These are phyloP conservation scores for Colletotrichum caudatum DNA, from an alignment of 2,329 filamentous ascomycete species.

Conservation along the genomic window DNA sequence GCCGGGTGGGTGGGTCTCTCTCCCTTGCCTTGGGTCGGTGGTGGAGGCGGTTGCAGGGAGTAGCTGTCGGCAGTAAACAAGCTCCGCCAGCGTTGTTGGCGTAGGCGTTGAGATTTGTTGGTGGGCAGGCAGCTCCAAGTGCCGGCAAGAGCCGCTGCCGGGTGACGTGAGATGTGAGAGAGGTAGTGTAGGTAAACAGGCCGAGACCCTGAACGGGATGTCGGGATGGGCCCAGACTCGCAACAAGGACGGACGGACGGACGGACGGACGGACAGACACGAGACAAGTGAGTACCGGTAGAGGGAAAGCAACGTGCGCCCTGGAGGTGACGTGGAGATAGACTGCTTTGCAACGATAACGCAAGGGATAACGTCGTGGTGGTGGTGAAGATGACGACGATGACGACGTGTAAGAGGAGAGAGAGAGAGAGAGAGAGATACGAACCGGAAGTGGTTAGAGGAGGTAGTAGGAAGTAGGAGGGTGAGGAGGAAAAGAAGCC, in stretches of 20 bases:
- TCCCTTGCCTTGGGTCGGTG: neutral
- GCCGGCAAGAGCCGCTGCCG: constrained; percentile 20
- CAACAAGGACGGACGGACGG: neutral
- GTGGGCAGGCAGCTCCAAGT: neutral
- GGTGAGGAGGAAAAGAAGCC: neutral
- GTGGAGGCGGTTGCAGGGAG: constrained; percentile 21
- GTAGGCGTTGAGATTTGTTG: constrained; percentile 6
- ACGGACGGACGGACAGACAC: neutral
- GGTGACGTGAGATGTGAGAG: neutral
- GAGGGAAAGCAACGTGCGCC: neutral
- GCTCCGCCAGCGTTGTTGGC: constrained; percentile 13
- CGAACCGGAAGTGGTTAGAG: neutral
- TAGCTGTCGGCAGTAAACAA: constrained; percentile 29
- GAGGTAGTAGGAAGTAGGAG: neutral
- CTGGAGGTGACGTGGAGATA: constrained; percentile 27
- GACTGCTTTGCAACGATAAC: constrained; percentile 29
- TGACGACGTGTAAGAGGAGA: no score
- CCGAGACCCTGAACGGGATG: neutral
- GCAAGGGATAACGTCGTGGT: constrained; percentile 17
- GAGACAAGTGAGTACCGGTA: no score
- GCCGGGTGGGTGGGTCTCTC: neutral
- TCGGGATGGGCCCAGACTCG: neutral
- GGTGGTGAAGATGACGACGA: neutral
- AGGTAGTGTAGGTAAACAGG: neutral
- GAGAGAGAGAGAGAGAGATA: neutral